phyloP scores from a whole-genome alignment of 805 yeast species.

The Saturnispora hagleri region DNA sequence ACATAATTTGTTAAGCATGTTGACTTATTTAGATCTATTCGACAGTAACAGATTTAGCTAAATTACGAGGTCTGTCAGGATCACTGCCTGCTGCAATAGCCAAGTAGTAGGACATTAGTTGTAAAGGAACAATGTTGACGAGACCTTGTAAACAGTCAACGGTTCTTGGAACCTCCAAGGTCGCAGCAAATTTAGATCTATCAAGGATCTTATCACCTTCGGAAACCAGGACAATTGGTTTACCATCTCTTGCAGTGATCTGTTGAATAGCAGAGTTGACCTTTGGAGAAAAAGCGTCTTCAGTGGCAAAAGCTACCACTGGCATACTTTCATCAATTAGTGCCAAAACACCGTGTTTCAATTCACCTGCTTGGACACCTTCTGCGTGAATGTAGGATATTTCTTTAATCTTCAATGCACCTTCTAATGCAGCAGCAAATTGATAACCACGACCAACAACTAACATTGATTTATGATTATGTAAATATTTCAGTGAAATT shows the following conservation, averaged over 20 bases:
- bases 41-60: constrained; percentile 97
- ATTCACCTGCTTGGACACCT: constrained; percentile 98
- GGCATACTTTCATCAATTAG: constrained; percentile 91
- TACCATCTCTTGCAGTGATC: constrained; percentile 94
- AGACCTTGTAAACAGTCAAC: constrained; percentile 98
- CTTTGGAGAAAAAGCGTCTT: constrained; percentile 93
- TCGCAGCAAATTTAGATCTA: constrained; percentile 49
- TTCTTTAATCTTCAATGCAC: constrained; percentile 96
- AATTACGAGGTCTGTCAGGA: constrained; percentile 97
- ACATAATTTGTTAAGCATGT: neutral
- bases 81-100: constrained; percentile 92
- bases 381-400: constrained; percentile 98
- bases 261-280: constrained; percentile 93
- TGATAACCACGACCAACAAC: constrained; percentile 97
- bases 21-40: constrained; percentile 38
- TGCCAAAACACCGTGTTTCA: constrained; percentile 97
- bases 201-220: constrained; percentile 62
- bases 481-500: constrained; percentile 64
- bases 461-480: constrained; percentile 76
- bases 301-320: constrained; percentile 90
- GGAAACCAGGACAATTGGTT: constrained; percentile 88
- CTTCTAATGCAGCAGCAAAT: constrained; percentile 94
- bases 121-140: constrained; percentile 88
- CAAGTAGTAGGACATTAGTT: constrained; percentile 92
- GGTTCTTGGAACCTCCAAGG: constrained; percentile 86